Conservation (phyloP, 768 basidiomycete species). For the Boletus sp. region DNA sequence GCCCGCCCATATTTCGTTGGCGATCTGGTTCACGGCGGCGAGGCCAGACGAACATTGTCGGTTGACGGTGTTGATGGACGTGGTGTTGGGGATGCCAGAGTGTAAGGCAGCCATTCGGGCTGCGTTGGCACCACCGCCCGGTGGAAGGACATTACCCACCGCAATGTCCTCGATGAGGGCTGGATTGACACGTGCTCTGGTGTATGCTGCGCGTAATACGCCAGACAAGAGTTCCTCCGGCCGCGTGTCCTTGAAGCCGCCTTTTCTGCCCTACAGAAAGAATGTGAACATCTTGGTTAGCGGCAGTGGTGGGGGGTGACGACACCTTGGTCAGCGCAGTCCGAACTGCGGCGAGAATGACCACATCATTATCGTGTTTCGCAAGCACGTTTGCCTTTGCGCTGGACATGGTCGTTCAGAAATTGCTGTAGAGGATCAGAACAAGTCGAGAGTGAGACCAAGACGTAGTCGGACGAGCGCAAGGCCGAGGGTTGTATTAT, state of each 20-base stretch:
- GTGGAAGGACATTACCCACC: conserved; percentile 86
- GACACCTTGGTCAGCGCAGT: conserved; percentile 88
- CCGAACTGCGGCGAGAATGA: conserved; percentile 84
- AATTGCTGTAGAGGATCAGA: neutral
- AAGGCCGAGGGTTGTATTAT: conserved; percentile 12
- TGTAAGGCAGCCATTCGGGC: conserved; percentile 87
- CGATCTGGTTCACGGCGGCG: conserved; percentile 77
- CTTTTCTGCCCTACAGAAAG: conserved; percentile 63
- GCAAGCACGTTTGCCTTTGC: conserved; percentile 60
- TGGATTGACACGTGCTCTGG: conserved; percentile 68
- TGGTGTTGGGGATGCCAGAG: conserved; percentile 77
- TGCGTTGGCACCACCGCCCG: conserved; percentile 75
- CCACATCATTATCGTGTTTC: conserved; percentile 82
- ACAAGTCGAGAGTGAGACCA: neutral
- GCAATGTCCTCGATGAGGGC: conserved; percentile 78
- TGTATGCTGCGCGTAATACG: conserved; percentile 72
- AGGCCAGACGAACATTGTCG: conserved; percentile 89
- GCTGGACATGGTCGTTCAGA: conserved; percentile 19
- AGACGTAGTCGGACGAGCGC: neutral
- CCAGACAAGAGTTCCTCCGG: conserved; percentile 79
- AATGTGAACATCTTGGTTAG: neutral
- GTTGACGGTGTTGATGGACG: conserved; percentile 79
- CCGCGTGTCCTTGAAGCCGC: conserved; percentile 87
- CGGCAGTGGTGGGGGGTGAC: neutral
- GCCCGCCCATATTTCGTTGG: conserved; percentile 71